phyloP scores from a whole-genome alignment of 2,329 filamentous ascomycete genomes.

The Orbilia brochopaga region DNA sequence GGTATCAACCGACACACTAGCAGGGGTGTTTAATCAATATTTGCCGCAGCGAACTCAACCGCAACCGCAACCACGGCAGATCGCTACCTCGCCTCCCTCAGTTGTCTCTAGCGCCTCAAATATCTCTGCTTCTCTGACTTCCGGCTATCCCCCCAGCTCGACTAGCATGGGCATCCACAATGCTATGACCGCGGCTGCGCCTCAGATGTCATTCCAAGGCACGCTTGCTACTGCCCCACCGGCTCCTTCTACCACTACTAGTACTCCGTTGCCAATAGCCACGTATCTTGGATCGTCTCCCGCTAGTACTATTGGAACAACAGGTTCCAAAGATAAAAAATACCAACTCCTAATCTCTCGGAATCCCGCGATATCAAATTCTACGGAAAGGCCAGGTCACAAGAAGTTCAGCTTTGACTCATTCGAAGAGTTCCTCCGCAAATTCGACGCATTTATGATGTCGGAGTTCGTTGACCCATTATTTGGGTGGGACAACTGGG shows the following conservation, averaged over 20 bases:
- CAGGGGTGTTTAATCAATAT: not conserved
- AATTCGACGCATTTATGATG: constrained; percentile 31
- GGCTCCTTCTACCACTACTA: not conserved
- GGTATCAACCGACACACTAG: constrained; percentile 19
- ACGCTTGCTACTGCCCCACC: constrained; percentile 5
- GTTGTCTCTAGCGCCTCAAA: constrained; percentile 23
- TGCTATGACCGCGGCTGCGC: constrained; percentile 2
- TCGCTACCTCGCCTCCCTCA: constrained; percentile 12
- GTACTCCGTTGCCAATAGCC: not conserved
- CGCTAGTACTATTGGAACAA: constrained; percentile 5
- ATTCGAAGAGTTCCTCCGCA: constrained; percentile 25
- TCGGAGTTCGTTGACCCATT: constrained; percentile 28
- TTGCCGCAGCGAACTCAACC: not conserved
- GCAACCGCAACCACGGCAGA: constrained; percentile 10
- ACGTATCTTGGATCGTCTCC: constrained; percentile 31
- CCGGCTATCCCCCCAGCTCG: constrained; percentile 32
- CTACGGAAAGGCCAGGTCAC: constrained; percentile 24
- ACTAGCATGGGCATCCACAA: constrained; percentile 45
- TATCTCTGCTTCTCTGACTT: constrained; percentile 14
- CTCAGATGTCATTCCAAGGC: constrained; percentile 17
- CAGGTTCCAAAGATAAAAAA: constrained; percentile 12
- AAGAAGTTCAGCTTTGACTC: constrained; percentile 28
- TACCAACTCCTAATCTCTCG: constrained; percentile 37
- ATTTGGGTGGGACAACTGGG: constrained; percentile 38
- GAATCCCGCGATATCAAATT: constrained; percentile 22